A percentile compares a stretch with the other conserved stretches of the same genome.
These are phyloP conservation scores for Geopyxis carbonaria DNA, from an alignment of 495 filamentous ascomycete species.

Conservation along the genomic window DNA sequence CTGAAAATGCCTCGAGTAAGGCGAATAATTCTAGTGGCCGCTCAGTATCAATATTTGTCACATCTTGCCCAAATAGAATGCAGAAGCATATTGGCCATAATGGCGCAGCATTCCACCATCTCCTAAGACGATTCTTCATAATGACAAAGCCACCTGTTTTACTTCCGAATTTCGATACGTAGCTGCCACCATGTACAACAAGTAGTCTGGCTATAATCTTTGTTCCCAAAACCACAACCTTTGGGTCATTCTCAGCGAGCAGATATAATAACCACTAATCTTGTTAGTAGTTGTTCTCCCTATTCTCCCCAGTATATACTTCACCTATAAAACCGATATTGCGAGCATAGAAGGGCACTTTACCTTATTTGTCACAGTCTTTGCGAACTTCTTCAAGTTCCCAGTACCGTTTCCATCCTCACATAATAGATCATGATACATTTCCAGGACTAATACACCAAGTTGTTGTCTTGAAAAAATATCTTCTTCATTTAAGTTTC, in stretches of 20 bases:
- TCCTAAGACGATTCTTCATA: constrained; percentile 60
- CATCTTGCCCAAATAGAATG: constrained; percentile 69
- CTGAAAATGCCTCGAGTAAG: constrained; percentile 51
- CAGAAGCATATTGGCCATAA: constrained; percentile 84
- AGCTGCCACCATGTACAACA: constrained; percentile 56
- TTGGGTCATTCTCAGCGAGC: constrained; percentile 68
- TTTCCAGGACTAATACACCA: constrained; percentile 56
- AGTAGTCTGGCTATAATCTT: constrained; percentile 81
- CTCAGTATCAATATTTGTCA: constrained; percentile 56
- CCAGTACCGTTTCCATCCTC: constrained; percentile 40
- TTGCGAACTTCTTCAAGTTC: constrained; percentile 77
- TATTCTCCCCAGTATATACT: too few relatives aligned
- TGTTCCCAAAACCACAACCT: constrained; percentile 61
- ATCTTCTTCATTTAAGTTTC: constrained; percentile 14
- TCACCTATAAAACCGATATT: too few relatives aligned
- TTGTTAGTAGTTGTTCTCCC: too few relatives aligned
- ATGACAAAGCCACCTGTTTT: constrained; percentile 76
- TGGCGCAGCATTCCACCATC: constrained; percentile 74
- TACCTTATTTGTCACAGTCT: constrained; percentile 92
- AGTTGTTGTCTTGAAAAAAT: constrained; percentile 34
- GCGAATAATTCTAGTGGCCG: constrained; percentile 54
- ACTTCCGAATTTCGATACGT: constrained; percentile 66
- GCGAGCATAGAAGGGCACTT: too few relatives aligned
- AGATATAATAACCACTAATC: constrained; percentile 95
- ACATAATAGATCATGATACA: constrained; percentile 74